Base-by-base conservation (phyloP, 345 rosid species). In the Hibiscus trionum region DNA sequence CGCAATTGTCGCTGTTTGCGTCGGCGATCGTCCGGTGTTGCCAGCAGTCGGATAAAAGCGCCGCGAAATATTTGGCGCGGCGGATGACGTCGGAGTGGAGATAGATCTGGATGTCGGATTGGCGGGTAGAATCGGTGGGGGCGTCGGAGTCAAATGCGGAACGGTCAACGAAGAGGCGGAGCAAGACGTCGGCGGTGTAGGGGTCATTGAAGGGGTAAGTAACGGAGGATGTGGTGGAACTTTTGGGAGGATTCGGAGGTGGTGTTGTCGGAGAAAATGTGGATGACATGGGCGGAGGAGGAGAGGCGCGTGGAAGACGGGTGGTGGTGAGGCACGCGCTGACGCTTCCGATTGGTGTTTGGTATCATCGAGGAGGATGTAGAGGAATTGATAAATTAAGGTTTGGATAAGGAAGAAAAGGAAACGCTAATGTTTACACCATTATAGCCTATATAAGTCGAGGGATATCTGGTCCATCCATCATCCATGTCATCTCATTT, bases 1-100 rank as follows among this genome's bases (percentile, higher is more conserved):
- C 33, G 19, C 35, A 52, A 57, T 57, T 66, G 21, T 44, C 24
- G 24, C 50, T 46, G 27, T 19, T 37, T 3, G 44, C 35, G 6
- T 58, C 21, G 44, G 0, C 27, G n/a, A 19, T 64, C 7, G 15
- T 73, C 21, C 72, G 47, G 53, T 69, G 66, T 26, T 78, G 80
- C 94, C 94, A 89, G 5, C 91, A 87, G 33, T 81, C 88, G 35
- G 94, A 89, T 33, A 89, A 79, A 26, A 85, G 85, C 3, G 94
- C 85, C 61, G 81, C 73, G 77, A 89, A 89, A 72, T 84, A 89
- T 69, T 85, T 82, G n/a, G 91, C 81, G 11, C 88, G 87, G 42
- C 74, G 70, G 70, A 89, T 83, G 75, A 84, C 77, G 39, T 52
- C 63, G 12, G 94, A 87, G 72, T 89, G 94, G 67, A 89, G 88